Conservation (phyloP, 2,329 filamentous ascomycete genomes). For the Grosmannia serpens region DNA sequence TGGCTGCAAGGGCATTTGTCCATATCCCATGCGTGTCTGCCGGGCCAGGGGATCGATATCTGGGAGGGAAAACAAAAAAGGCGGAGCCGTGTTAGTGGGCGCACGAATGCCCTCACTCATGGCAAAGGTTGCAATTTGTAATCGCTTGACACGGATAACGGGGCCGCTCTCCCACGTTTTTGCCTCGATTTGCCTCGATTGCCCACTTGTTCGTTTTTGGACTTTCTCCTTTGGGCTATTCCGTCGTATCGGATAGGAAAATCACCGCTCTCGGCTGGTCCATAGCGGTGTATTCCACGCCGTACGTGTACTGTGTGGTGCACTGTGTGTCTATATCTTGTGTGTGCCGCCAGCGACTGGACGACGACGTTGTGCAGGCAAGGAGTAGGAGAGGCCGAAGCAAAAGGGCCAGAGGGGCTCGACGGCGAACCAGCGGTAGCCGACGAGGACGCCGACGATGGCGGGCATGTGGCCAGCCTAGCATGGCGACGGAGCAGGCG, state of each 20-base stretch:
- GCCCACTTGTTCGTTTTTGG: no score
- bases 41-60: background rate
- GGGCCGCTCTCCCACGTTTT: no score
- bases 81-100: no score
- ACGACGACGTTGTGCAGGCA: slow-evolving; percentile 35
- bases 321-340: slow-evolving; percentile 3
- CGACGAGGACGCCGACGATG: slow-evolving; percentile 65
- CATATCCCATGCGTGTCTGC: background rate
- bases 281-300: background rate
- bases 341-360: background rate
- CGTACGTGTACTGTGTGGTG: background rate
- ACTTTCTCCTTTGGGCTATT: no score
- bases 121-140: no score
- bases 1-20: background rate
- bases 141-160: no score
- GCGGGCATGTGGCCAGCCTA: slow-evolving; percentile 2
- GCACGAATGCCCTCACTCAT: no score
- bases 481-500: slow-evolving; percentile 63
- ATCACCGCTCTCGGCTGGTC: no score
- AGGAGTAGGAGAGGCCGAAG: slow-evolving; percentile 6
- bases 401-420: slow-evolving; percentile 17
- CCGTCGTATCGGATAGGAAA: no score
- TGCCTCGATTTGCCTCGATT: no score
- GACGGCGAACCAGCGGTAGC: slow-evolving; percentile 60
- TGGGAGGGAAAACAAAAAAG: no score